Conservation (phyloP, 1,284 basidiomycete genomes). For the Cutaneotrichosporon arboriforme region DNA sequence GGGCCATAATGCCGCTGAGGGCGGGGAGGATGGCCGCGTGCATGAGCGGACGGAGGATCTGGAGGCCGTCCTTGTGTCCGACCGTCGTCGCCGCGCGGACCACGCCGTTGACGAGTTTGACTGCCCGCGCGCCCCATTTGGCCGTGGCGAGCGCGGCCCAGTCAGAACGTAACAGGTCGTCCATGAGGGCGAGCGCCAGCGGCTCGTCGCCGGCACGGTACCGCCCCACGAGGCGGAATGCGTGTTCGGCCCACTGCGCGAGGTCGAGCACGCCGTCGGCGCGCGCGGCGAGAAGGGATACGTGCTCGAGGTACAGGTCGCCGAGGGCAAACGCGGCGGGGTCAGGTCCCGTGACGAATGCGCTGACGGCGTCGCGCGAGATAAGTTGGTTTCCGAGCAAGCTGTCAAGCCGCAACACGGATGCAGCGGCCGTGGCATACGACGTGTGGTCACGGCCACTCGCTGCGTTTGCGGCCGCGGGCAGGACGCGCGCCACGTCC, state of each 20-base stretch:
- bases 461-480: not conserved
- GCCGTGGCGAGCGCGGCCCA: conserved; percentile 12
- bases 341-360: too few species aligned
- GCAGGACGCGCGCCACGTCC: conserved; percentile 8
- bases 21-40: conserved; percentile 44
- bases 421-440: too few species aligned
- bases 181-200: conserved; percentile 41
- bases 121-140: not conserved
- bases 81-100: conserved; percentile 10
- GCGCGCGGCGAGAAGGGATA: conserved; percentile 54
- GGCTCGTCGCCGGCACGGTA: conserved; percentile 45
- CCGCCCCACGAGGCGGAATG: conserved; percentile 22
- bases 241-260: conserved; percentile 12
- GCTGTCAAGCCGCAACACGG: too few species aligned
- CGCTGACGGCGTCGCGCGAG: too few species aligned
- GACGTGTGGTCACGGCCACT: too few species aligned
- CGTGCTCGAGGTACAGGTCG: conserved; percentile 52
- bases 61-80: conserved; percentile 35
- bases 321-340: too few species aligned
- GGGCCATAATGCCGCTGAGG: conserved; percentile 40
- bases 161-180: conserved; percentile 35
- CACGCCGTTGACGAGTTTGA: not conserved
- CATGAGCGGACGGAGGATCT: conserved; percentile 48
- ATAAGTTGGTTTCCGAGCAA: too few species aligned
- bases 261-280: conserved; percentile 11